Percentiles rank a stretch among this genome's conserved stretches.
Evolutionary conservation across 1,139 yeast genomes (phyloP).

Genomic region (Blastobotrys malaysiensis): DNA sequence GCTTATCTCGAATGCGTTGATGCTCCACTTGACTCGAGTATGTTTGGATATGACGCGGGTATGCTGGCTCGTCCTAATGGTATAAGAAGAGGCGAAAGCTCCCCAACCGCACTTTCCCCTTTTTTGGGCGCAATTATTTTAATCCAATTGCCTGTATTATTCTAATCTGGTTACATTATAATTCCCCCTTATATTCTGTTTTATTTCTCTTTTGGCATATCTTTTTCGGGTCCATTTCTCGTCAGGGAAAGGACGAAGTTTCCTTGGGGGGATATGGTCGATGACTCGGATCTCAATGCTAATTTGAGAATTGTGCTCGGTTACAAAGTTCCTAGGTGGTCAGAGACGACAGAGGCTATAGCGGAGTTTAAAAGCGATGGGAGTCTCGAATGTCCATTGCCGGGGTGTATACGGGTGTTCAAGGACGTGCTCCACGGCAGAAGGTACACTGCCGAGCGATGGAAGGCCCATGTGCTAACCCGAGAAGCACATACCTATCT

Average conservation of each 20-base stretch:
- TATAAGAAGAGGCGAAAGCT: not conserved
- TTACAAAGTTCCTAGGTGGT: conserved; percentile 8
- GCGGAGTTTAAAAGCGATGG: conserved; percentile 3
- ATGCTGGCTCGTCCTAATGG: not conserved
- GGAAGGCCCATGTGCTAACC: conserved; percentile 5
- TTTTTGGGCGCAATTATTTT: no score
- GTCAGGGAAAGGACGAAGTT: not conserved
- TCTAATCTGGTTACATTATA: no score
- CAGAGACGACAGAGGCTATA: not conserved
- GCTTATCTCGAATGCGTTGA: not conserved
- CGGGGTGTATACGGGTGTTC: conserved; percentile 6
- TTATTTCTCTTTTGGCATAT: not conserved
- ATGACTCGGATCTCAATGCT: not conserved
- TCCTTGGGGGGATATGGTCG: not conserved
- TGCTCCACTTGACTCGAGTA: not conserved
- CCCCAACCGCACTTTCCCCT: not conserved
- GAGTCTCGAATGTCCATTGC: conserved; percentile 6
- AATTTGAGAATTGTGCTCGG: not conserved
- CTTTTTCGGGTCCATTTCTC: not conserved
- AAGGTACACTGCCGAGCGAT: conserved; percentile 4
- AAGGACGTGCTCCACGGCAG: conserved; percentile 3
- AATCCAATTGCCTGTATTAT: no score
- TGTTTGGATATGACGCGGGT: not conserved
- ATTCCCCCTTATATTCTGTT: no score
- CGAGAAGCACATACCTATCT: conserved; percentile 3